phyloP scores from a whole-genome alignment of 2,329 filamentous ascomycete genomes.

The Ophiostoma triangulosporum region DNA sequence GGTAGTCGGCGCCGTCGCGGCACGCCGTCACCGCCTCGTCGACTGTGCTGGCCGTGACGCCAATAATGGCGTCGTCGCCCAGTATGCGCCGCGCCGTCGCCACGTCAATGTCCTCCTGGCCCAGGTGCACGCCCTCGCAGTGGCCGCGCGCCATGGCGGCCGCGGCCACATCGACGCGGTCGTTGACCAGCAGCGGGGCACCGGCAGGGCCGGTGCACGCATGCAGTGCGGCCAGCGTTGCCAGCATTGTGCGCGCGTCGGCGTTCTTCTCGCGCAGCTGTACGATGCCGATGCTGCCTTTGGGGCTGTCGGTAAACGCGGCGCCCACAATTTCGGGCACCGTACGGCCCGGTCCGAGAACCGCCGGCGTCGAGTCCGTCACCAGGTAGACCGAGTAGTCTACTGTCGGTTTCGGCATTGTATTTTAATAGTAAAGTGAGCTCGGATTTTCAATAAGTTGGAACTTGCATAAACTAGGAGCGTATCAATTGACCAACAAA shows the following conservation, averaged over 20 bases:
- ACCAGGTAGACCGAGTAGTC: slow-evolving; percentile 84
- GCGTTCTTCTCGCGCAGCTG: slow-evolving; percentile 84
- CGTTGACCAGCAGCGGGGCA: slow-evolving; percentile 74
- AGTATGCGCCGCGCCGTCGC: slow-evolving; percentile 56
- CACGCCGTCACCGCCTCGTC: slow-evolving; percentile 63
- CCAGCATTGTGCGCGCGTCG: slow-evolving; percentile 57
- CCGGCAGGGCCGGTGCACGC: slow-evolving; percentile 39
- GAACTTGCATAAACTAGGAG: no score
- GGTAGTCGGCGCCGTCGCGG: slow-evolving; percentile 68
- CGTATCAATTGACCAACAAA: no score
- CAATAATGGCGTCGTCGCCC: slow-evolving; percentile 67
- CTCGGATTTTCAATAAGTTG: no score
- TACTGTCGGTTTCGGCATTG: slow-evolving; percentile 20
- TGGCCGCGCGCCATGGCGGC: slow-evolving; percentile 73
- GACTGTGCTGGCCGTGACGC: slow-evolving; percentile 66
- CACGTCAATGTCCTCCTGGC: slow-evolving; percentile 70
- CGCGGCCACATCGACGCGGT: slow-evolving; percentile 77
- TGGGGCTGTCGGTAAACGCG: slow-evolving; percentile 59
- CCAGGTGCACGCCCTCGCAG: slow-evolving; percentile 86
- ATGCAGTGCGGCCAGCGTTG: slow-evolving; percentile 60
- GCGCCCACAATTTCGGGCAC: slow-evolving; percentile 61
- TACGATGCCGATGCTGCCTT: slow-evolving; percentile 36
- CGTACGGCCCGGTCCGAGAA: slow-evolving; percentile 54
- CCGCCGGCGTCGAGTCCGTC: slow-evolving; percentile 79
- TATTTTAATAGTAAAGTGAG: not conserved